Evolutionary conservation across 2,329 filamentous ascomycete species (phyloP).

Genomic region (Aspergillus ruber): DNA sequence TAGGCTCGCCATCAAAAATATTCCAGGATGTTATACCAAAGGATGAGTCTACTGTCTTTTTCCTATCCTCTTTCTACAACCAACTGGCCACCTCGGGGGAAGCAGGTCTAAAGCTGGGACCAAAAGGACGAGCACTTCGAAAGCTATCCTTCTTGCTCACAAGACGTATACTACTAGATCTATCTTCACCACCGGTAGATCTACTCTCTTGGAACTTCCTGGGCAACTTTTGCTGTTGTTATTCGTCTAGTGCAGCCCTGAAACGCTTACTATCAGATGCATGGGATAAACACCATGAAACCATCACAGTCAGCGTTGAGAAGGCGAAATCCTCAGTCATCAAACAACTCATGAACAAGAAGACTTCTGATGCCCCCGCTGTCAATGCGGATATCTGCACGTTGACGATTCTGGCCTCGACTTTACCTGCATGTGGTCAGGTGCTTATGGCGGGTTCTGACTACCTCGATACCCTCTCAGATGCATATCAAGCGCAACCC

Average conservation of each 20-base stretch:
- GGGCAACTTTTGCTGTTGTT: conserved; percentile 60
- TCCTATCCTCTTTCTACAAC: conserved; percentile 62
- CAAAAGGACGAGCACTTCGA: conserved; percentile 48
- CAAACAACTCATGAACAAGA: conserved; percentile 19
- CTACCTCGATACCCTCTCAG: conserved; percentile 67
- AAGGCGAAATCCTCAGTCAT: conserved; percentile 29
- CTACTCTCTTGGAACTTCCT: conserved; percentile 63
- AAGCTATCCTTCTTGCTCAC: conserved; percentile 60
- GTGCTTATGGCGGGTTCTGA: conserved; percentile 79
- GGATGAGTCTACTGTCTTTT: conserved; percentile 55
- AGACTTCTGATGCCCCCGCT: conserved; percentile 8
- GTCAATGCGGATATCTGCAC: conserved; percentile 24
- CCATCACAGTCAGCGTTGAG: conserved; percentile 31
- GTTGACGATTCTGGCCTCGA: conserved; percentile 35
- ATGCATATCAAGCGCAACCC: conserved; percentile 47
- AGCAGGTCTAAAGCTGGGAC: conserved; percentile 19
- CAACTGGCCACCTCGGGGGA: conserved; percentile 43
- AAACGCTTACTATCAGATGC: conserved; percentile 47
- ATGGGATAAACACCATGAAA: conserved; percentile 33
- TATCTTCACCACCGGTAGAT: conserved; percentile 35
- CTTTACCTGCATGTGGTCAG: conserved; percentile 40
- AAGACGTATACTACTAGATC: conserved; percentile 49
- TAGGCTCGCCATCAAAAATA: conserved; percentile 52
- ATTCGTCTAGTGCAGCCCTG: conserved; percentile 56
- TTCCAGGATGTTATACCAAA: conserved; percentile 49